phyloP scores from a whole-genome alignment of 805 yeast species.

The Sugiyamaella boreocaroliniensis region DNA sequence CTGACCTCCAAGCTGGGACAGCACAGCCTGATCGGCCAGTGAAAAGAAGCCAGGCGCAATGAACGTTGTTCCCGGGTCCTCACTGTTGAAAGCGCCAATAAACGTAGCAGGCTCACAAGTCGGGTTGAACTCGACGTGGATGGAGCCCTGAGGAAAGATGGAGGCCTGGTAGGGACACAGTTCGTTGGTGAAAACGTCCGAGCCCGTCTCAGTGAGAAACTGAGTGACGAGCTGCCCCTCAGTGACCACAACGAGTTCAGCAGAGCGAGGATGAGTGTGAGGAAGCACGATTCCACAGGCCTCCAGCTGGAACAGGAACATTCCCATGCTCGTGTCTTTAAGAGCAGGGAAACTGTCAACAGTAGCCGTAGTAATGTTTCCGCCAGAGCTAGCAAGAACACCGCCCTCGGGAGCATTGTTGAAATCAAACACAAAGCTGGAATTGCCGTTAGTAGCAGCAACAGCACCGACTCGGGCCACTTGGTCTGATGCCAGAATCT shows the following conservation, averaged over 20 bases:
- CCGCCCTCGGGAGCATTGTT: constrained; percentile 10
- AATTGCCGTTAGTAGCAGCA: constrained; percentile 12
- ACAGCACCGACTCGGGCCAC: constrained; percentile 9
- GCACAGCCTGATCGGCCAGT: constrained; percentile 10
- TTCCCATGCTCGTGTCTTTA: constrained; percentile 10
- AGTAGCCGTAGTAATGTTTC: constrained; percentile 11
- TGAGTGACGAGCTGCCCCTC: constrained; percentile 15
- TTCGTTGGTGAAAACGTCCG: constrained; percentile 9
- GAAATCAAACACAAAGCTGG: constrained; percentile 18
- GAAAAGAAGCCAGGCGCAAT: constrained; percentile 17
- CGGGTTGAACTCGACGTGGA: constrained; percentile 19
- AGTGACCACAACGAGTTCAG: constrained; percentile 16
- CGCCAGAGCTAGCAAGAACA: constrained; percentile 12
- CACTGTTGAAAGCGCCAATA: constrained; percentile 14
- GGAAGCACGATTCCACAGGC: constrained; percentile 19
- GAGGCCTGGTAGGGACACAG: constrained; percentile 11
- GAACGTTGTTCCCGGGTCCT: constrained; percentile 17
- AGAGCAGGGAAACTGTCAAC: constrained; percentile 17
- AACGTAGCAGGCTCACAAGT: constrained; percentile 14
- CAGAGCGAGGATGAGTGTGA: constrained; percentile 17
- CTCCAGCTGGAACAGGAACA: constrained; percentile 13
- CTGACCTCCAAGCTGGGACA: constrained; percentile 11
- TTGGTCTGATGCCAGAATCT: constrained; percentile 11
- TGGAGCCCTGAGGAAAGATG: constrained; percentile 16
- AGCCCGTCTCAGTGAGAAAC: constrained; percentile 17